Base-by-base conservation (phyloP, 768 basidiomycete species). In the Amanita rimosa region DNA sequence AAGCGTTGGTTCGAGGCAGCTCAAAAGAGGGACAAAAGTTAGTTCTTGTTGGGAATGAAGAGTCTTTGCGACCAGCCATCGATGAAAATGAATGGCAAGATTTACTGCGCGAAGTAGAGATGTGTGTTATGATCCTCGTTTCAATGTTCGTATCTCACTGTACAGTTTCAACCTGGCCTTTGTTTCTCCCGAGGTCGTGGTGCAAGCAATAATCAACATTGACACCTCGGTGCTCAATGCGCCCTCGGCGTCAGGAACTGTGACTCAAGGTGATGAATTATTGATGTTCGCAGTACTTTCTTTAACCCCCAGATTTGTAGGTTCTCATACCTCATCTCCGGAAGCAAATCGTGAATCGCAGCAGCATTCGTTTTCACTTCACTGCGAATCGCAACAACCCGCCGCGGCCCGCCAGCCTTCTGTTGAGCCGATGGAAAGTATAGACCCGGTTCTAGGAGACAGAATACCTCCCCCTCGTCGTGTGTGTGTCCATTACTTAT, bases 71-170 rank as follows among this genome's bases (percentile, higher is more conserved):
- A 22, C 64, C 71, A 9, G 77, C 72, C 1, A 61, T 81, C n/a
- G 81, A 81, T 2, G 55, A 59, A 17, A 70, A 70, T n/a, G 66
- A 53, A 17, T 87, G 81, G 83, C 62, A 63, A 26, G 71, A 75
- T 33, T 59, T 85, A 31, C 63, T 67, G 0, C 62, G 69, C 0
- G 76, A 78, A 52, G 76, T 76, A 1, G 66, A 66, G 54, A 42
- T 38, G 53, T 52, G 33, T 42, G 53, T 47, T 38, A 21, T 24
- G 10, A 13, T 38, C 38, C 6, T 24, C 6, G 3, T 46, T 26
- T 13, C 7, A 11, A 1, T 2, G 21, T 48, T 27, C 39, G 48
- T 27, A 10, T 39, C 38, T 14, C 10, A 11, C 34, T 22, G 19
- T 21, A 31, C 13, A 74, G 73, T 35, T 69, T 66, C 48, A 60